phyloP scores from a whole-genome alignment of 1,284 basidiomycete genomes.

The Neonothopanus nambi region DNA sequence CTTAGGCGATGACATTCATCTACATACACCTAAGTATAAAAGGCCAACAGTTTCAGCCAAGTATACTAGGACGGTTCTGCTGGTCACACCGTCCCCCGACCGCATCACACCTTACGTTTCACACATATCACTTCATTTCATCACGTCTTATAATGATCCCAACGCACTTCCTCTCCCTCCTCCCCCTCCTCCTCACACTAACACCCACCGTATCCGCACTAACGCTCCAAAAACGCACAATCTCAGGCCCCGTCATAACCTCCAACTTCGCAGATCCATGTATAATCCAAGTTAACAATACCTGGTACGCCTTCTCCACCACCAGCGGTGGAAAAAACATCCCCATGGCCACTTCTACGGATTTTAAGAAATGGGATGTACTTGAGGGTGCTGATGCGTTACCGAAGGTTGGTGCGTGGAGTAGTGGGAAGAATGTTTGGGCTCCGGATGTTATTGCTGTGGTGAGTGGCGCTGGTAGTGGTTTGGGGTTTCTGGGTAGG shows the following conservation, averaged over 20 bases:
- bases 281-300: conserved; percentile 16
- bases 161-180: no score
- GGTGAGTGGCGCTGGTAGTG: neutral
- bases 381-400: conserved; percentile 12
- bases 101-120: no score
- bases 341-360: conserved; percentile 16
- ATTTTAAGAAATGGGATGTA: conserved; percentile 17
- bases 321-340: conserved; percentile 12
- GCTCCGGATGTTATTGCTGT: conserved; percentile 21
- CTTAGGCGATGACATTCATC: no score
- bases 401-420: conserved; percentile 18
- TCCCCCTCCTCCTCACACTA: no score
- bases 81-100: no score
- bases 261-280: conserved; percentile 21
- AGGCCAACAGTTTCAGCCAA: no score
- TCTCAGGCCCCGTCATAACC: conserved; percentile 17
- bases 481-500: neutral
- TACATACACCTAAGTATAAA: no score
- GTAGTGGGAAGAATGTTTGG: conserved; percentile 16
- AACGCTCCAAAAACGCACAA: conserved; percentile 2
- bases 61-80: no score
- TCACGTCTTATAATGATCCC: no score
- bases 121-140: no score
- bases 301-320: conserved; percentile 15
- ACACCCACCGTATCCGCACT: no score